Base-by-base conservation (phyloP, 345 rosid genomes). In the Syzygium aromaticum region DNA sequence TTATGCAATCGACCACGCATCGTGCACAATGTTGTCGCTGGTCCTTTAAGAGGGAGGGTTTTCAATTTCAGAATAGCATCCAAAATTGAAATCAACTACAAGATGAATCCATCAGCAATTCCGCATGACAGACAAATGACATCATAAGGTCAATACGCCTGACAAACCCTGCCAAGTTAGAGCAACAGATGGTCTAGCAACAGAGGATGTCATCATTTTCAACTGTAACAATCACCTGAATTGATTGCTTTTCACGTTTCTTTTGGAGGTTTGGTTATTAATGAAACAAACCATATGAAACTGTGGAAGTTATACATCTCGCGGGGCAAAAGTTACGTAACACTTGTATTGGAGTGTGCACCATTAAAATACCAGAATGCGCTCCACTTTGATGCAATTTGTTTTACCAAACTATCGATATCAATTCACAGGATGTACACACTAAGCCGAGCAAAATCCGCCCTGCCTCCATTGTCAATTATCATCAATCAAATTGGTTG, bases 401-500 rank as follows among this genome's bases (percentile, higher is more conserved):
- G 82, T 73, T 73, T 38, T 19, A 73, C 82, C 82, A 73, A 73
- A 73, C 82, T 73, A 33, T 73, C 82, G 22, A 38, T 33, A 43
- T 88, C 80, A 86, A 87, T 89, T 59, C 90, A 92, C 91, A 90
- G 27, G 89, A 87, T 92, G 88, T 90, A 92, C 91, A 90, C 84
- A 84, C 88, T 33, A 88, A 80, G 77, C 23, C n/a, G 54, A 87
- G 89, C 77, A 56, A 86, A 85, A 87, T 61, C 67, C 77, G 83
- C 43, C 49, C 49, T 7, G 10, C 63, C 77, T 86, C 80, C 53
- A 10, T 57, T 54, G 82, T 90, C 88, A 89, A 82, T 87, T 87
- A 52, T 91, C 95, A 8, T 82, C 89, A 86, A 96, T 93, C 94
- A 97, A 88, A 90, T 97, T 97, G 51, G 95, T 90, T 1, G 98